phyloP scores from a whole-genome alignment of 208 protist species.

The Angomonas deanei region DNA sequence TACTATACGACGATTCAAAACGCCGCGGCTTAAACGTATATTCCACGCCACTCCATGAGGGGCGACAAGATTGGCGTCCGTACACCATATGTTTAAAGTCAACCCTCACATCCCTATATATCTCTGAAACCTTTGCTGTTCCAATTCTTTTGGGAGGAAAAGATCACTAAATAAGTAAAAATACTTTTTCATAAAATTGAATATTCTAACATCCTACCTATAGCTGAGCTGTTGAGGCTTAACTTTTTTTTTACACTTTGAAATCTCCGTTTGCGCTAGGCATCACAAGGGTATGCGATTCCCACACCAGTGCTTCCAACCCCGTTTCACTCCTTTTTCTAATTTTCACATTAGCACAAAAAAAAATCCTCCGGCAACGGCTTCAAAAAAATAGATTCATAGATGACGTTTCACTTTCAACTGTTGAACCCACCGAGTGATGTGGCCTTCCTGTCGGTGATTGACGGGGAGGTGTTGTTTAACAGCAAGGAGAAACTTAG shows the following conservation, averaged over 20 bases:
- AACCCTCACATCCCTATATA: background rate
- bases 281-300: too few species aligned
- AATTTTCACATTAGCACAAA: too few species aligned
- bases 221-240: too few species aligned
- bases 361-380: too few species aligned
- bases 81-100: too few species aligned
- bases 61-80: background rate
- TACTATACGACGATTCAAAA: slow-evolving; percentile 56
- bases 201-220: too few species aligned
- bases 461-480: slow-evolving; percentile 57
- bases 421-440: slow-evolving; percentile 53
- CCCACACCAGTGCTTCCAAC: too few species aligned
- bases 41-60: background rate
- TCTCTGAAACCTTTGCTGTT: background rate
- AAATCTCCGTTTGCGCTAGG: too few species aligned
- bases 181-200: too few species aligned
- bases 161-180: too few species aligned
- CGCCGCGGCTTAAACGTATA: slow-evolving; percentile 13
- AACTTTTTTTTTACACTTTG: too few species aligned
- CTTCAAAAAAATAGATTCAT: background rate
- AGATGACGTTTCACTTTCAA: slow-evolving; percentile 60
- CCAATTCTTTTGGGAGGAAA: slow-evolving; percentile 2
- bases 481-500: slow-evolving; percentile 28
- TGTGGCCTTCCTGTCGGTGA: slow-evolving; percentile 59
- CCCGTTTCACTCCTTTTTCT: too few species aligned